These are phyloP conservation scores for Stachybotrys chlorohalonatus DNA, from an alignment of 2,329 filamentous ascomycete genomes.

Conservation along the genomic window DNA sequence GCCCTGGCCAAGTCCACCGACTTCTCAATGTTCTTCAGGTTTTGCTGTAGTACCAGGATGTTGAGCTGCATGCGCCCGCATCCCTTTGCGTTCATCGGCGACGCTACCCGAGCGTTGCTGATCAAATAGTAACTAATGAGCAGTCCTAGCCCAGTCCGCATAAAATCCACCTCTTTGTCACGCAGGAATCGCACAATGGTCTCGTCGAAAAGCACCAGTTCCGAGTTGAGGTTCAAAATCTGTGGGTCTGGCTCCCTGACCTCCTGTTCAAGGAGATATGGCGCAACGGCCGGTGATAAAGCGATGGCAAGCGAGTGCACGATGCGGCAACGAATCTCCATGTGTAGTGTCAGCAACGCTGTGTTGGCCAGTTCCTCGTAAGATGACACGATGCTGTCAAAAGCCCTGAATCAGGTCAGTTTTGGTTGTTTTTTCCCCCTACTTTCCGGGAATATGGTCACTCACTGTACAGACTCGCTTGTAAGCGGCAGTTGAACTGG, in stretches of 20 bases:
- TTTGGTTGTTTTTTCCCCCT: too few species aligned
- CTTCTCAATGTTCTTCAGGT: conserved; percentile 84
- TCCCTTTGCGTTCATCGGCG: conserved; percentile 76
- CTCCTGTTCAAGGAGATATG: conserved; percentile 59
- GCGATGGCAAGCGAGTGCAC: conserved; percentile 65
- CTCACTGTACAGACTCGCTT: conserved; percentile 70
- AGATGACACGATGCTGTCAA: conserved; percentile 77
- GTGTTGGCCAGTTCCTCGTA: conserved; percentile 73
- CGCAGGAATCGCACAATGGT: conserved; percentile 67
- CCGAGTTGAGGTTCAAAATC: conserved; percentile 74
- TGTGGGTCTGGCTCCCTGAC: conserved; percentile 70
- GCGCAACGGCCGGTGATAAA: conserved; percentile 50
- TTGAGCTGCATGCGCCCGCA: conserved; percentile 87
- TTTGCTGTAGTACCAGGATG: conserved; percentile 90
- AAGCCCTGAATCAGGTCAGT: conserved; percentile 46
- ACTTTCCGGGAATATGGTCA: conserved; percentile 7
- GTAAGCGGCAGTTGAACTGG: conserved; percentile 83
- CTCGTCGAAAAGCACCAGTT: conserved; percentile 82
- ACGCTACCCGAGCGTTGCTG: conserved; percentile 58
- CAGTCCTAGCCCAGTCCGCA: conserved; percentile 65
- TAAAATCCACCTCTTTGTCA: conserved; percentile 60
- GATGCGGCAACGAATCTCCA: conserved; percentile 80
- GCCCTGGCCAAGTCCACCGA: conserved; percentile 55
- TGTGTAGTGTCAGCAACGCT: conserved; percentile 75
- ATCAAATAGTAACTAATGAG: conserved; percentile 77